These are phyloP conservation scores for Paradendryphiella salina DNA, from an alignment of 2,329 filamentous ascomycete genomes.

Conservation along the genomic window DNA sequence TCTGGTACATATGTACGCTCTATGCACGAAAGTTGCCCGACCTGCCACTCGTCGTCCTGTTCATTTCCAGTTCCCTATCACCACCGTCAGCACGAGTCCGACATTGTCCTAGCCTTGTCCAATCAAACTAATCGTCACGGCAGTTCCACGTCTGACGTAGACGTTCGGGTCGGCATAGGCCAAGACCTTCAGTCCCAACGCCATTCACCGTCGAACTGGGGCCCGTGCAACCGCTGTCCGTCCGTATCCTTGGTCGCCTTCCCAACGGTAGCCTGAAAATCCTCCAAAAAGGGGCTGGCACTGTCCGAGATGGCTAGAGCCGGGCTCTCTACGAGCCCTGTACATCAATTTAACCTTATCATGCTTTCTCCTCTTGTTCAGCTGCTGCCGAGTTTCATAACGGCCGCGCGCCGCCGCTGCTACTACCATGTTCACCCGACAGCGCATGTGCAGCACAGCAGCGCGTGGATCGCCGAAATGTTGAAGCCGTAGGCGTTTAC, in stretches of 20 bases:
- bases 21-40: too few species aligned
- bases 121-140: slow-evolving; percentile 9
- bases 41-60: too few species aligned
- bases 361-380: background rate
- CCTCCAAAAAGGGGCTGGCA: slow-evolving; percentile 16
- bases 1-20: background rate
- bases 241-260: slow-evolving; percentile 19
- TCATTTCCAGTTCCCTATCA: background rate
- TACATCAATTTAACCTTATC: background rate
- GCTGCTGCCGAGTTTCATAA: slow-evolving; percentile 9
- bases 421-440: background rate
- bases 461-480: slow-evolving; percentile 2
- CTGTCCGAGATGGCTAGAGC: slow-evolving; percentile 14
- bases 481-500: background rate
- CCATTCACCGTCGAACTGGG: slow-evolving; percentile 19
- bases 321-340: slow-evolving; percentile 13
- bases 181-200: slow-evolving; percentile 20
- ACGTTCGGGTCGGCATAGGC: slow-evolving; percentile 22
- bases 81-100: slow-evolving; percentile 16
- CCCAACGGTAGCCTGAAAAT: slow-evolving; percentile 31
- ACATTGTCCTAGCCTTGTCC: background rate
- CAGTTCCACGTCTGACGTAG: slow-evolving; percentile 34
- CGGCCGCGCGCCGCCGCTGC: slow-evolving; percentile 3
- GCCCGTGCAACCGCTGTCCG: slow-evolving; percentile 30
- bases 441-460: background rate